These are phyloP conservation scores for Suillus brevipes DNA, from an alignment of 768 basidiomycete genomes.

Conservation along the genomic window DNA sequence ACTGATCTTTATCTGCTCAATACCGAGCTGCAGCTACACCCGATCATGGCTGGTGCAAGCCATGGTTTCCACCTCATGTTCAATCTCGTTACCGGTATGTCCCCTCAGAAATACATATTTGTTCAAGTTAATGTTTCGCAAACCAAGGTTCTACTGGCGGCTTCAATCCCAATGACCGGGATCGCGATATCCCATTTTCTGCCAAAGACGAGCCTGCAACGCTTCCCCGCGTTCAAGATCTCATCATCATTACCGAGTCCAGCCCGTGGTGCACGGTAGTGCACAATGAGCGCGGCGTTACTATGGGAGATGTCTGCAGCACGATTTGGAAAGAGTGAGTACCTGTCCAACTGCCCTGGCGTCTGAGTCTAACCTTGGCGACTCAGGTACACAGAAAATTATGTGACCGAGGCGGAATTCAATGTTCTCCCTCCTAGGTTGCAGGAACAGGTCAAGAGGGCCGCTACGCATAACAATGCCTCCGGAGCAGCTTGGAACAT, in stretches of 20 bases:
- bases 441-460: constrained; percentile 73
- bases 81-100: constrained; percentile 65
- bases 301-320: constrained; percentile 71
- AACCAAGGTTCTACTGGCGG: constrained; percentile 57
- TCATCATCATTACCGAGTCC: constrained; percentile 57
- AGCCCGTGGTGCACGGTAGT: constrained; percentile 82
- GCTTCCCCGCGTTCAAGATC: constrained; percentile 60
- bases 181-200: constrained; percentile 55
- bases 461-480: constrained; percentile 43
- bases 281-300: constrained; percentile 71
- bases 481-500: constrained; percentile 38
- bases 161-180: constrained; percentile 58
- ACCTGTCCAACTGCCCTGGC: neutral
- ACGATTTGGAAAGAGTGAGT: constrained; percentile 77
- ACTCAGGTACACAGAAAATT: constrained; percentile 65
- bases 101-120: neutral
- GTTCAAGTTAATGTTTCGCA: neutral
- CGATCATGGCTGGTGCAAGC: constrained; percentile 58
- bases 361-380: constrained; percentile 10
- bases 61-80: constrained; percentile 64
- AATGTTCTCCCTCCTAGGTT: constrained; percentile 55
- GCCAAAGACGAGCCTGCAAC: constrained; percentile 66
- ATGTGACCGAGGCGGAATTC: constrained; percentile 68
- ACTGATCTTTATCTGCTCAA: constrained; percentile 81
- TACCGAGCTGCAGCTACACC: constrained; percentile 69